These are phyloP conservation scores for Metarhizium guizhouense DNA, from an alignment of 2,329 filamentous ascomycete genomes.

Conservation along the genomic window DNA sequence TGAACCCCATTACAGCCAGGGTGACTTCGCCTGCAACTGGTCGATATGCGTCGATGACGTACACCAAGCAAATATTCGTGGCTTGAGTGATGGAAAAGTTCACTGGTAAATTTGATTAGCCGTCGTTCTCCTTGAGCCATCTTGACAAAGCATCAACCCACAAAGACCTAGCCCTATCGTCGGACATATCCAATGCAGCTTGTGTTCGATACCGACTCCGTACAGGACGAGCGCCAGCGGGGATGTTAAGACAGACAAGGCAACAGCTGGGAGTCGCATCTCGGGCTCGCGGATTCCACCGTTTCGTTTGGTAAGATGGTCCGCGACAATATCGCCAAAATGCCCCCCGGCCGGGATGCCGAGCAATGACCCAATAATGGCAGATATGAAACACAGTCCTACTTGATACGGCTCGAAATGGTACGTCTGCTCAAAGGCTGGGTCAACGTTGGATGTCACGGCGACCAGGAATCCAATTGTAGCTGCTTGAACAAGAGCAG, in stretches of 20 bases:
- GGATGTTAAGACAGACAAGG: slow-evolving; percentile 40
- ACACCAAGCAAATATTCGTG: slow-evolving; percentile 47
- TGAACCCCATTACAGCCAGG: slow-evolving; percentile 44
- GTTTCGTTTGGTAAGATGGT: slow-evolving; percentile 41
- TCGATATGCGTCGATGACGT: slow-evolving; percentile 48
- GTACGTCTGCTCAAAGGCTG: slow-evolving; percentile 33
- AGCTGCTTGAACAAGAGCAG: slow-evolving; percentile 42
- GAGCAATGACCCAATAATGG: slow-evolving; percentile 36
- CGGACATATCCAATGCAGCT: slow-evolving; percentile 45
- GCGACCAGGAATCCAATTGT: slow-evolving; percentile 48
- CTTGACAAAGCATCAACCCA: slow-evolving; percentile 21
- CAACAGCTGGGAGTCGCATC: slow-evolving; percentile 48
- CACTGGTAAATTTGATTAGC: slow-evolving; percentile 23
- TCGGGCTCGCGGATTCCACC: slow-evolving; percentile 48
- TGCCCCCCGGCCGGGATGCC: slow-evolving; percentile 42
- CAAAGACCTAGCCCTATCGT: slow-evolving; percentile 44
- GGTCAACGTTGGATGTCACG: slow-evolving; percentile 42
- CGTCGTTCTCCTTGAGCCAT: background rate
- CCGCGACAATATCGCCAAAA: slow-evolving; percentile 37
- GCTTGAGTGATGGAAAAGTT: slow-evolving; percentile 48
- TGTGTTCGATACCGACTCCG: slow-evolving; percentile 36
- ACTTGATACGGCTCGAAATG: slow-evolving; percentile 35
- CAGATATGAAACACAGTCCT: slow-evolving; percentile 42
- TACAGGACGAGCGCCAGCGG: slow-evolving; percentile 36
- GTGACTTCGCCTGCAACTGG: slow-evolving; percentile 48